phyloP scores from a whole-genome alignment of 129 eudicot species.

The Pittosporum tobira region DNA sequence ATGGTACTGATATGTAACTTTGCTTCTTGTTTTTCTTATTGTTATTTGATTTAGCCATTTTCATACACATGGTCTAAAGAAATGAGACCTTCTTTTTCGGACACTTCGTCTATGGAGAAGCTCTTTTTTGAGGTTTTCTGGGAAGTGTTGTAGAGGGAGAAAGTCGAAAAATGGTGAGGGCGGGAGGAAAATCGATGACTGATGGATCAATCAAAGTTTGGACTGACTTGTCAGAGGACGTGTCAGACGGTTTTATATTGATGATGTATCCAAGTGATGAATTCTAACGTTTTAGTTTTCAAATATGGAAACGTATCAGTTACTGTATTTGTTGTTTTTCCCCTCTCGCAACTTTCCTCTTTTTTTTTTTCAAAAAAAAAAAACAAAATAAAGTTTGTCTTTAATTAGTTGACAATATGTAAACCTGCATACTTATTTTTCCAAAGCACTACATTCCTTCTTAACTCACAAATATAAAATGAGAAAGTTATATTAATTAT shows the following conservation, averaged over 20 bases:
- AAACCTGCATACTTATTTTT: too few relatives aligned
- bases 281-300: conserved; percentile 2
- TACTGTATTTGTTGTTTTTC: not conserved
- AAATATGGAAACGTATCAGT: not conserved
- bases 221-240: not conserved
- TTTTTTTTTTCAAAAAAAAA: too few relatives aligned
- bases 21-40: conserved; percentile 48
- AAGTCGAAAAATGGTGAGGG: conserved; percentile 15
- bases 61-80: not conserved
- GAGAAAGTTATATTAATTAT: too few relatives aligned
- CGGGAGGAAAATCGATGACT: conserved; percentile 15
- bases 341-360: too few relatives aligned
- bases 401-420: too few relatives aligned
- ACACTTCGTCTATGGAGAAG: not conserved
- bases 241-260: not conserved
- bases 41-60: conserved; percentile 56
- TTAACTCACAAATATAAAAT: too few relatives aligned
- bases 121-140: conserved; percentile 8
- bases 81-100: conserved; percentile 6
- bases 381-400: too few relatives aligned
- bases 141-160: conserved; percentile 27
- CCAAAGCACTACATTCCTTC: too few relatives aligned
- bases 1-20: conserved; percentile 72
- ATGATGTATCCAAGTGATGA: not conserved
- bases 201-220: not conserved